Conservation (phyloP, 441 rosid species). For the Eutrema salsugineum region DNA sequence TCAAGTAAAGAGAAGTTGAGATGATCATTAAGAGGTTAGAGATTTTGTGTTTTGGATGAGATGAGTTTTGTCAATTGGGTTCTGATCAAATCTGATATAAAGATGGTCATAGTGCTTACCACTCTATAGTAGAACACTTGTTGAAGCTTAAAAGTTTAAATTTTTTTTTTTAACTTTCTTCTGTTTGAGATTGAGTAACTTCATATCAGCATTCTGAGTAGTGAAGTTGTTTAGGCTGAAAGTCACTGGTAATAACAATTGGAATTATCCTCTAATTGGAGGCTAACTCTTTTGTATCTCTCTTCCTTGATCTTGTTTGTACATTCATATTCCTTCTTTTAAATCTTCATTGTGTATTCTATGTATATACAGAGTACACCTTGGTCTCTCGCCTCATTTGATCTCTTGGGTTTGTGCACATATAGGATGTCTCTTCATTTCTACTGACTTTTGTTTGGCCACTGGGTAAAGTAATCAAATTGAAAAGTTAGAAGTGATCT, state of each 20-base stretch:
- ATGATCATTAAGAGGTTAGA: slow-evolving; percentile 32
- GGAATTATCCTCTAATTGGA: neutral
- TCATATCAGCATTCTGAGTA: neutral
- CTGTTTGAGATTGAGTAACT: neutral
- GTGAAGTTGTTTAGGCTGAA: neutral
- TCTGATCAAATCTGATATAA: neutral
- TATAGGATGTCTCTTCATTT: neutral
- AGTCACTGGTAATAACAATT: no score
- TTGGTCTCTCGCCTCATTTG: no score
- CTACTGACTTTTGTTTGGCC: neutral
- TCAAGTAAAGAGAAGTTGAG: slow-evolving; percentile 65
- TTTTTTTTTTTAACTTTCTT: neutral
- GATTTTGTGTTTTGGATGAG: neutral
- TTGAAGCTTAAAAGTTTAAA: neutral
- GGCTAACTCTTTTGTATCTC: no score
- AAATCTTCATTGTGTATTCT: no score
- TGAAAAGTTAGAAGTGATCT: neutral
- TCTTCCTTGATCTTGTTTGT: neutral
- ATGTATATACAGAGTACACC: no score
- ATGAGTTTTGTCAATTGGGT: neutral
- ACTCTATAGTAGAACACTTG: no score
- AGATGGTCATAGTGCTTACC: no score
- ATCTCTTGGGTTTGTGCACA: neutral
- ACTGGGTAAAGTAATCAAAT: neutral
- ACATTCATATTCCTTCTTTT: no score